A percentile compares a stretch with the other conserved stretches of the same genome.
Conservation (phyloP, 2,329 filamentous ascomycete genomes). For the Arthrobotrys sphaeroides region DNA sequence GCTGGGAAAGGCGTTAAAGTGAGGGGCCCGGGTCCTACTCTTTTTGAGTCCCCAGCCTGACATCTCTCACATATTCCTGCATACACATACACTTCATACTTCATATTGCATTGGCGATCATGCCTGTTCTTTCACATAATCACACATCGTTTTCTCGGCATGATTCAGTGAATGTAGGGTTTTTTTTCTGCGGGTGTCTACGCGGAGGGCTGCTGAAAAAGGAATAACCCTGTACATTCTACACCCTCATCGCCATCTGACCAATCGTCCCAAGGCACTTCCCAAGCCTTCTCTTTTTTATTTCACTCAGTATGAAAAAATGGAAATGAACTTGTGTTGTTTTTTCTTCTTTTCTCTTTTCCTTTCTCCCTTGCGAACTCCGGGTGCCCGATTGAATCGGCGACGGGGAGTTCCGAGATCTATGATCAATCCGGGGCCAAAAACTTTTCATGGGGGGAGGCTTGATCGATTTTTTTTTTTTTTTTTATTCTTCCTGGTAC, state of each 20-base stretch:
- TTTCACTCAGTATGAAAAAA: not conserved
- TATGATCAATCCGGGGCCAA: not conserved
- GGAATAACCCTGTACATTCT: slow-evolving; percentile 36
- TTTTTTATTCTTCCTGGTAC: slow-evolving; percentile 41
- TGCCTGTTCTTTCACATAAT: not conserved
- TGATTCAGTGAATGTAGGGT: not conserved
- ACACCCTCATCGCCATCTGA: not conserved
- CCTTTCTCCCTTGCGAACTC: too few relatives aligned
- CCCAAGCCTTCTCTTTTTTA: not conserved
- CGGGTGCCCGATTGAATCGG: slow-evolving; percentile 2
- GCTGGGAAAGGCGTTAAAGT: slow-evolving; percentile 29
- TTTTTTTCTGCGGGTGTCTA: not conserved
- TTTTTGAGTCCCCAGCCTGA: not conserved
- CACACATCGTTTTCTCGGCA: slow-evolving; percentile 13
- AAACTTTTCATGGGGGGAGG: not conserved
- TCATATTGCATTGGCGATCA: slow-evolving; percentile 26
- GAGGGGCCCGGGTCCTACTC: slow-evolving; percentile 14
- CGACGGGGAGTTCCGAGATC: slow-evolving; percentile 41
- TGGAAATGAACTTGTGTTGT: slow-evolving; percentile 22
- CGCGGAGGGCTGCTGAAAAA: not conserved
- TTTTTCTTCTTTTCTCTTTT: not conserved
- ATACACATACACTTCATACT: too few relatives aligned
- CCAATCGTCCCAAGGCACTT: not conserved
- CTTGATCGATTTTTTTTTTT: slow-evolving; percentile 30
- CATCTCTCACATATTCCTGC: slow-evolving; percentile 10